These are phyloP conservation scores for Rhizopus delemar DNA, from an alignment of 371 early-diverging fungal species.

Conservation along the genomic window DNA sequence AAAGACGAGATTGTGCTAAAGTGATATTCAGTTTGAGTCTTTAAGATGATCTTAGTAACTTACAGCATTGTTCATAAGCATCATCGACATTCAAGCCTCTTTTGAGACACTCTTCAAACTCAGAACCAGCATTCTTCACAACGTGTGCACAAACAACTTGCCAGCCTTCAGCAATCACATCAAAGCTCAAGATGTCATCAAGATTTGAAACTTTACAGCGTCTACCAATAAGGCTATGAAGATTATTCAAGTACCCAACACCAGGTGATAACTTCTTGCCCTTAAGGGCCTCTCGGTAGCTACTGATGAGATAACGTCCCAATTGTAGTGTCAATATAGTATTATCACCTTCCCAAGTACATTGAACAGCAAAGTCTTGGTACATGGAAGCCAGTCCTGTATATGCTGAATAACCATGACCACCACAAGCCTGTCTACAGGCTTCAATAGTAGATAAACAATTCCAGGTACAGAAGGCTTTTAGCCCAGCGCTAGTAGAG, in stretches of 20 bases:
- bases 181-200: conserved; percentile 60
- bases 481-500: conserved; percentile 88
- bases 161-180: conserved; percentile 78
- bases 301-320: conserved; percentile 84
- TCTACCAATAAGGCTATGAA: conserved; percentile 52
- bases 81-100: conserved; percentile 73
- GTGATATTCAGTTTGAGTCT: background rate
- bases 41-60: conserved; percentile 22
- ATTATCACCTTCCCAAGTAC: conserved; percentile 94
- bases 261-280: conserved; percentile 79
- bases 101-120: conserved; percentile 70
- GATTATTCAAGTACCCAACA: conserved; percentile 75
- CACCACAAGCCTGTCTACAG: conserved; percentile 88
- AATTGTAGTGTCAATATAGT: conserved; percentile 89
- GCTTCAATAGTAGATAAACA: conserved; percentile 85
- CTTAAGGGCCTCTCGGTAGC: conserved; percentile 75
- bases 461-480: conserved; percentile 94
- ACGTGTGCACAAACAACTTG: conserved; percentile 81
- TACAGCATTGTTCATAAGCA: conserved; percentile 82
- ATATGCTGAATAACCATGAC: conserved; percentile 92
- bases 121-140: conserved; percentile 79
- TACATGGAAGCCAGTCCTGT: conserved; percentile 85
- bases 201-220: conserved; percentile 53
- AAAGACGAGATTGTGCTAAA: conserved; percentile 68
- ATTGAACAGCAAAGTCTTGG: conserved; percentile 90